phyloP scores from a whole-genome alignment of 257 asterid genomes.

The Nicotiana benthamiana region DNA sequence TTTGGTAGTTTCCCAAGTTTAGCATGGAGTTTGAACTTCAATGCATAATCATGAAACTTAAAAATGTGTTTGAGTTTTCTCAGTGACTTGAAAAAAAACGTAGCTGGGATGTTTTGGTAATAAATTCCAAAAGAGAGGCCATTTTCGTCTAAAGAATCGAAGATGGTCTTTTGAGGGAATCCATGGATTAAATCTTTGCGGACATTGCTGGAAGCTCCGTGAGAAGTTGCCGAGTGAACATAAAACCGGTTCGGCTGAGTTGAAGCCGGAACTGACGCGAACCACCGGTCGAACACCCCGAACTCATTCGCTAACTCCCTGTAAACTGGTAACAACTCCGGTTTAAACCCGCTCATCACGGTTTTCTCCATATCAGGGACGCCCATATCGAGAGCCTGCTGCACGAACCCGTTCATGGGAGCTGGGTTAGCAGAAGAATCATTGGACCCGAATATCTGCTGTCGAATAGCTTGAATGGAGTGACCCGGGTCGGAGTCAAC shows the following conservation, averaged over 20 bases:
- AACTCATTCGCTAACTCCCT: conserved; percentile 65
- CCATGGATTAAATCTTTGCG: conserved; percentile 76
- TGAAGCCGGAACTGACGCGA: conserved; percentile 93
- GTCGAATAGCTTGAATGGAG: conserved; percentile 87
- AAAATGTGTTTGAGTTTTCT: conserved; percentile 57
- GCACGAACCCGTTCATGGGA: conserved; percentile 94
- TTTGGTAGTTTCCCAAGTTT: conserved; percentile 70
- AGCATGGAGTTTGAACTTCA: conserved; percentile 73
- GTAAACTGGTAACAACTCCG: conserved; percentile 65
- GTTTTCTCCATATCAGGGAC: conserved; percentile 47
- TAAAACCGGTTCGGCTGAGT: conserved; percentile 94
- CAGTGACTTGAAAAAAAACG: conserved; percentile 68
- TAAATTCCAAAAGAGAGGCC: conserved; percentile 73
- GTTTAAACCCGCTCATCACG: conserved; percentile 90
- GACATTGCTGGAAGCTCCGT: conserved; percentile 95
- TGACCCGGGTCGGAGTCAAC: conserved; percentile 91
- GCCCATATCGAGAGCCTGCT: conserved; percentile 80
- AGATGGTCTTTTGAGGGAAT: conserved; percentile 92
- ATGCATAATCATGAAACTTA: conserved; percentile 50
- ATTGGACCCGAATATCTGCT: conserved; percentile 76
- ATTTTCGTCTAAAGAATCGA: conserved; percentile 83
- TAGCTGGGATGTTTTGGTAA: conserved; percentile 91
- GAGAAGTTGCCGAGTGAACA: conserved; percentile 96
- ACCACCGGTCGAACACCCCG: conserved; percentile 87
- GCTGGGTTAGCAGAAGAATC: conserved; percentile 62